Conservation (phyloP, 305 asterid genomes). For the Fraxinus platypoda region DNA sequence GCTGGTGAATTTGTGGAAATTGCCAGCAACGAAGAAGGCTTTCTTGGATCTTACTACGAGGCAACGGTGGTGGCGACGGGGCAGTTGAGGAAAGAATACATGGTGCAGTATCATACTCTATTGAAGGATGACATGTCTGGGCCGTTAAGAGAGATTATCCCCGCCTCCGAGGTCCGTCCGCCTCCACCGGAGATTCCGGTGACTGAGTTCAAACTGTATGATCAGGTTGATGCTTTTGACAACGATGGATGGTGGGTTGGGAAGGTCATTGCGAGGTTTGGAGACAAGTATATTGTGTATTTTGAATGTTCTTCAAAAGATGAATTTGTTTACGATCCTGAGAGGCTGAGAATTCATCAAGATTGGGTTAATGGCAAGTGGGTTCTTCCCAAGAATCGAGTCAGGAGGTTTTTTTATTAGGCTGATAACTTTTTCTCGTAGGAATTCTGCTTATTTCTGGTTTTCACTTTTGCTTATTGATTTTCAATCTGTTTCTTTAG, state of each 20-base stretch:
- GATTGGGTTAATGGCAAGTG: slow-evolving; percentile 25
- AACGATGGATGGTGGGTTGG: slow-evolving; percentile 57
- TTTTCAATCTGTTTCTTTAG: too few species aligned
- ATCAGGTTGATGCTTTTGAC: slow-evolving; percentile 42
- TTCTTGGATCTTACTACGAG: slow-evolving; percentile 37
- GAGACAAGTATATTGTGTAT: slow-evolving; percentile 3
- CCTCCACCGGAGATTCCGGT: slow-evolving; percentile 13
- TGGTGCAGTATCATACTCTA: slow-evolving; percentile 29
- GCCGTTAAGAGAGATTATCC: slow-evolving; percentile 29
- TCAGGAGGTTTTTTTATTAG: neutral
- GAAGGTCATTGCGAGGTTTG: slow-evolving; percentile 20
- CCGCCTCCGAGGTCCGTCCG: slow-evolving; percentile 32
- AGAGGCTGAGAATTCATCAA: slow-evolving; percentile 28
- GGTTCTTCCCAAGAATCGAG: neutral
- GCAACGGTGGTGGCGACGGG: slow-evolving; percentile 24
- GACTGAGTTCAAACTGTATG: neutral
- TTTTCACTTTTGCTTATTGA: too few species aligned
- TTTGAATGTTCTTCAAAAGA: slow-evolving; percentile 21
- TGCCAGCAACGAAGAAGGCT: slow-evolving; percentile 37
- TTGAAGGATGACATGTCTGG: slow-evolving; percentile 24
- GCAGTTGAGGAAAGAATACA: slow-evolving; percentile 8
- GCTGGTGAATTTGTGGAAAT: slow-evolving; percentile 34
- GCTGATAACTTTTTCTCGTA: neutral
- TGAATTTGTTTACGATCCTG: slow-evolving; percentile 16
- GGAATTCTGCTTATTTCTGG: neutral